A percentile compares a stretch with the other conserved stretches of the same genome.
Evolutionary conservation across 148 eudicot genomes (phyloP).

Genomic region (Polygonum aviculare): DNA sequence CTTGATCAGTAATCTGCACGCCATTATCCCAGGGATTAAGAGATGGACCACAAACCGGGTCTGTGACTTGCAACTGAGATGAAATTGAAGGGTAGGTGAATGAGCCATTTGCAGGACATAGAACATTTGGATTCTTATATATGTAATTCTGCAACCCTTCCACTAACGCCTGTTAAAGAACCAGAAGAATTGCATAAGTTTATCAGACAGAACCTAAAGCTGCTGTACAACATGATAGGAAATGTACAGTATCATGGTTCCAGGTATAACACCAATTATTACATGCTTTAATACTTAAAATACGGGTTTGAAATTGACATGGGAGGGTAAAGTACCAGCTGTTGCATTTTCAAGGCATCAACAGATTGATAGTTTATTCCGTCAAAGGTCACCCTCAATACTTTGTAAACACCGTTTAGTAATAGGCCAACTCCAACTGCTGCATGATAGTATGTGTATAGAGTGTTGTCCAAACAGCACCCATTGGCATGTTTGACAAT

Average conservation of each 20-base stretch:
- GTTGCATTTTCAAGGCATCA: conserved; percentile 22
- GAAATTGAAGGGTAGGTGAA: conserved; percentile 6
- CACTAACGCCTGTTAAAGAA: conserved; percentile 41
- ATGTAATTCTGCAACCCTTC: conserved; percentile 43
- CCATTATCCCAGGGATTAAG: conserved; percentile 17
- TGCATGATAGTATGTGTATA: conserved; percentile 28
- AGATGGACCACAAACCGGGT: conserved; percentile 2
- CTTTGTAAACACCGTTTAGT: conserved; percentile 28
- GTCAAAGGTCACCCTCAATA: conserved; percentile 32
- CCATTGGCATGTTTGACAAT: conserved; percentile 53
- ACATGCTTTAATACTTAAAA: neutral
- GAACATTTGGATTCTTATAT: conserved; percentile 26
- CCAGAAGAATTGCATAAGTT: conserved; percentile 2
- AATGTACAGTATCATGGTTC: neutral
- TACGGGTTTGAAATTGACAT: neutral
- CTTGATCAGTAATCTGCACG: conserved; percentile 22
- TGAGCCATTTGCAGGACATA: conserved; percentile 22
- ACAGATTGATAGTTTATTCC: conserved; percentile 24
- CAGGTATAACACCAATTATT: neutral
- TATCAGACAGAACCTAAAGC: neutral
- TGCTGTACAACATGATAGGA: neutral
- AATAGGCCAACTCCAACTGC: conserved; percentile 17
- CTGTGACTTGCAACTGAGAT: conserved; percentile 11
- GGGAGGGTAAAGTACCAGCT: conserved; percentile 26
- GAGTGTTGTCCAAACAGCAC: conserved; percentile 41